phyloP scores from a whole-genome alignment of 139 green algal genomes.

The Volvox africanus region DNA sequence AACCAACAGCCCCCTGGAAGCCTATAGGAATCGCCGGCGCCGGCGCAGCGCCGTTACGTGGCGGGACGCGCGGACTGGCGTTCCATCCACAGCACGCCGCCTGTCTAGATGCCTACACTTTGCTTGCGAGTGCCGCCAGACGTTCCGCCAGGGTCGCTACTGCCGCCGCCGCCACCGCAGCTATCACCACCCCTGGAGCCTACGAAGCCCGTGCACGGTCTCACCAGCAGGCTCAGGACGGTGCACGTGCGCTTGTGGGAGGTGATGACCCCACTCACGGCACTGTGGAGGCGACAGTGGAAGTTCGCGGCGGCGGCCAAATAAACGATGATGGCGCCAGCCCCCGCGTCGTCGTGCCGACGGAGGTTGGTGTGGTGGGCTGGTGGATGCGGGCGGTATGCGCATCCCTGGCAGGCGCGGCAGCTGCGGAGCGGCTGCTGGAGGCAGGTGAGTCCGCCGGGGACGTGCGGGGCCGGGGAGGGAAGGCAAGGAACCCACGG shows the following conservation, averaged over 20 bases:
- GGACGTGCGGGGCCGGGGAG: background rate
- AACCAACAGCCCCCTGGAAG: no score
- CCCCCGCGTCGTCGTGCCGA: background rate
- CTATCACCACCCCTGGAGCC: background rate
- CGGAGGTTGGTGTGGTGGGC: background rate
- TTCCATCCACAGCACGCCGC: conserved; percentile 4
- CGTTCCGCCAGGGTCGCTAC: background rate
- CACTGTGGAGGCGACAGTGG: background rate
- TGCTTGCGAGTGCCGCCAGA: conserved; percentile 5
- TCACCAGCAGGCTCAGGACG: no score
- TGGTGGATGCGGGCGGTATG: conserved; percentile 15
- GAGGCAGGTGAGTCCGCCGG: conserved; percentile 19
- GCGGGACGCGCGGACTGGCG: background rate
- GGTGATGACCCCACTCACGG: background rate
- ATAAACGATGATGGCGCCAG: background rate
- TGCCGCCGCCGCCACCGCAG: background rate
- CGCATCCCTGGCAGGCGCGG: conserved; percentile 14
- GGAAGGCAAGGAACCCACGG: no score
- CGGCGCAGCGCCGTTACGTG: no score
- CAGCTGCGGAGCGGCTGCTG: conserved; percentile 35
- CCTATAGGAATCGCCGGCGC: background rate
- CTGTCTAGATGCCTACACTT: conserved; percentile 19
- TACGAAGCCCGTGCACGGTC: background rate
- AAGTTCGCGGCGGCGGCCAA: background rate
- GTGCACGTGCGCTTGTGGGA: background rate